Evolutionary conservation across 306 rosid species (phyloP), one percentile per base, ranked within the genome.

Genomic region (Datisca glomerata): DNA sequence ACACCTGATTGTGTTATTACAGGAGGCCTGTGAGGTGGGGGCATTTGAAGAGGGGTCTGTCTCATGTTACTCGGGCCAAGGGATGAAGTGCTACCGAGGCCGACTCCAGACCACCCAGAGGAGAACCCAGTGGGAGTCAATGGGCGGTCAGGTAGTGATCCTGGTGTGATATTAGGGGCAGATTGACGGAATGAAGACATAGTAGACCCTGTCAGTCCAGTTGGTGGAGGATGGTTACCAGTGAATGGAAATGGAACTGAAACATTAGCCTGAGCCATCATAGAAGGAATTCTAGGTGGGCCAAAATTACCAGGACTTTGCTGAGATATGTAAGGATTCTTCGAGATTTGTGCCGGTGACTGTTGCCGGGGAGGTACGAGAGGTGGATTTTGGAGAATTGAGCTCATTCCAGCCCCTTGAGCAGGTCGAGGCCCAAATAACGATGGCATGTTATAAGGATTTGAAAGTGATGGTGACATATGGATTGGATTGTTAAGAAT

Each of bases 341-440:
- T 82, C 9, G 53, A 40, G 47, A 56, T 46, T 43, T 63, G 75
- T 56, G 60, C 48, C 8, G 70, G 60, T 25, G 64, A 67, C 55
- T 63, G 76, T 24, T 52, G 53, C 53, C 63, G 60, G 28, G 64
- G 57, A 42, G 76, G 43, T 60, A 60, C 42, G 58, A 32, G 61
- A 47, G 75, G 54, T 21, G 52, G 78, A 47, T 61, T 59, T 39
- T 67, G 86, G 60, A 58, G 21, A 56, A 29, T 16, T 1, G 66
- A 64, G 67, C 53, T 70, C 41, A 70, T 73, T 49, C 75, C 80
- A 61, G 49, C 4, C 12, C 27, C 47, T 27, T 61, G 60, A 60
- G 43, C 53, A 58, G 78, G 79, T 23, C 52, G 82, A 59, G 71
- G 63, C 2, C 74, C 76, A 70, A 67, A 81, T 40, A 56, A 27